phyloP scores from a whole-genome alignment of 1,139 yeast species.

The Debaryomyces subglobosus region DNA sequence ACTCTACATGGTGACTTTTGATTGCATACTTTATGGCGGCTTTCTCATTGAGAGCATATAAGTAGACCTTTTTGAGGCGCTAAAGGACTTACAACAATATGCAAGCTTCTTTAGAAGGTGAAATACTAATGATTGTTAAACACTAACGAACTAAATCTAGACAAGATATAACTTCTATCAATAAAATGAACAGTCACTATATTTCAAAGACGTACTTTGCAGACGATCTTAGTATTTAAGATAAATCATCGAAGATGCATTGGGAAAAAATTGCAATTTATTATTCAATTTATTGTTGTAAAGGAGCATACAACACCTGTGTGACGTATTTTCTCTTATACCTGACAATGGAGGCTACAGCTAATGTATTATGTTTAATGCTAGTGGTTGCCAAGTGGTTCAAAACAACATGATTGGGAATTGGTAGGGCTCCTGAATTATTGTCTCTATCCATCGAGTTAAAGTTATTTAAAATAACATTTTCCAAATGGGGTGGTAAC shows the following conservation, averaged over 20 bases:
- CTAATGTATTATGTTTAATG: conserved; percentile 51
- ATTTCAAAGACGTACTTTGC: background rate
- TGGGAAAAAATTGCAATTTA: background rate
- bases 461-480: conserved; percentile 49
- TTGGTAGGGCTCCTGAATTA: conserved; percentile 53
- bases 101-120: background rate
- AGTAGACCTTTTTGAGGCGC: background rate
- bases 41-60: background rate
- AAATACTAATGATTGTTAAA: background rate
- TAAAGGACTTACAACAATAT: background rate
- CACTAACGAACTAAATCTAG: conserved; percentile 1
- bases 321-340: conserved; percentile 53
- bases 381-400: conserved; percentile 54
- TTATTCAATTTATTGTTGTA: conserved; percentile 30
- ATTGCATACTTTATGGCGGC: background rate
- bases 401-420: conserved; percentile 67
- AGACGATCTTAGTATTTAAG: background rate
- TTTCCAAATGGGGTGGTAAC: conserved; percentile 53
- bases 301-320: conserved; percentile 53
- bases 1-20: background rate
- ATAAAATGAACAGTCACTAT: background rate
- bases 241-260: background rate
- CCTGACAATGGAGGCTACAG: conserved; percentile 52
- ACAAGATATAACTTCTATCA: background rate
- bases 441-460: conserved; percentile 50